Percentiles rank a stretch among this genome's conserved stretches.
phyloP scores from a whole-genome alignment of 2,329 filamentous ascomycete species.

The Colletotrichum paranaense region DNA sequence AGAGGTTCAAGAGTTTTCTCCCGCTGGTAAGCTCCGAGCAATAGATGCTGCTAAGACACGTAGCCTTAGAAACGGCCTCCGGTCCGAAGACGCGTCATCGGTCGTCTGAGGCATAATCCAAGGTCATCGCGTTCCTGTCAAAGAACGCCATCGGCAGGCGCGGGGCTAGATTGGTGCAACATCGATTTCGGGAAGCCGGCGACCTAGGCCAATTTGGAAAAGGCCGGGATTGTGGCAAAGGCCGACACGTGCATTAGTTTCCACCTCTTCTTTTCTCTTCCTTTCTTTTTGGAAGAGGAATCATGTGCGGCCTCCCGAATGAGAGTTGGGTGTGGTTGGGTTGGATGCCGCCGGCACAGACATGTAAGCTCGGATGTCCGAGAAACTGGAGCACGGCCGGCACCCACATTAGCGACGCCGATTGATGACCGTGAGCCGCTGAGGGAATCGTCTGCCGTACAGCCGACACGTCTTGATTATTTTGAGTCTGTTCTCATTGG shows the following conservation, averaged over 20 bases:
- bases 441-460: conserved; percentile 2
- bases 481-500: not conserved
- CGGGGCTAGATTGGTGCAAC: not conserved
- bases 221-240: conserved; percentile 19
- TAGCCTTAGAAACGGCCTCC: not conserved
- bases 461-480: conserved; percentile 10
- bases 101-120: too few species aligned
- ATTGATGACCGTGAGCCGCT: not conserved
- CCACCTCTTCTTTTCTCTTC: not conserved
- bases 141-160: not conserved
- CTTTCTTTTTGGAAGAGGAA: not conserved
- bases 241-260: conserved; percentile 32
- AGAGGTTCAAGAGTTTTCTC: not conserved
- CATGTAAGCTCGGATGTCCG: conserved; percentile 15
- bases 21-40: not conserved
- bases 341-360: not conserved
- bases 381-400: conserved; percentile 9
- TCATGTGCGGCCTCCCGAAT: not conserved
- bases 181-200: conserved; percentile 10
- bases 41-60: not conserved
- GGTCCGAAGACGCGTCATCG: not conserved
- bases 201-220: conserved; percentile 4
- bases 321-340: not conserved
- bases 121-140: not conserved
- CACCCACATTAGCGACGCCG: not conserved